Base-by-base conservation (phyloP, 2,329 filamentous ascomycete genomes). In the Neopestalotiopsis sp. region DNA sequence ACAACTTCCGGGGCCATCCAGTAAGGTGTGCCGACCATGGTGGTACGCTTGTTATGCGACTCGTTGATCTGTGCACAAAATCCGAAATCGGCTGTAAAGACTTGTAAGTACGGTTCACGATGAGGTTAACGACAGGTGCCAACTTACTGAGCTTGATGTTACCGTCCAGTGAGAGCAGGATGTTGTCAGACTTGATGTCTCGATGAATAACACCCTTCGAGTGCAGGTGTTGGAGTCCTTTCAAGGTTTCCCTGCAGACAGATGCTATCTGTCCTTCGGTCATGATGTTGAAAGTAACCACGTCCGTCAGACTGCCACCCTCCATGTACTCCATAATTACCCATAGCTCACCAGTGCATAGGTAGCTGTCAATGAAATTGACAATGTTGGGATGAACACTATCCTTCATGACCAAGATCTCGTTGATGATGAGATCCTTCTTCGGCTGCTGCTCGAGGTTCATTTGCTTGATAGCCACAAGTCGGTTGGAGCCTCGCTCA, bases 301-400 rank as follows among this genome's bases (percentile, higher is more conserved):
- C 96, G 81, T 99, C 96, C 12, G 96, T 99, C 79, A 99, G 85
- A 81, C 94, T 98, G 71, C 96, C 96, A 70, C 96, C 96, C 81
- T 99, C 95, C 96, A 99, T 99, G 77, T 95, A 99, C 82, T 99
- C 96, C 96, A 99, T 99, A 42, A 98, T 94, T 1, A 99, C 96
- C 96, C 96, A 99, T 38, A 99, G 85, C 80, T 98, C 96, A 58
- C 95, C 93, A 13, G 90, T 89, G 69, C 95, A 92, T 12, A 99
- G 86, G 80, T 95, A 98, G 79, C 95, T 98, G 84, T 98, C 96
- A 83, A 98, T 95, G 81, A 98, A 99, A 81, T 99, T 99, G 82
- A 99, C 96, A 81, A 99, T 97, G 79, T 98, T 98, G 76, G 94
- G 95, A 79, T 99, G 96, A 69, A 94, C 96, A 85, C 95, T 98